Conservation (phyloP, 768 basidiomycete genomes). For the Russula compacta region DNA sequence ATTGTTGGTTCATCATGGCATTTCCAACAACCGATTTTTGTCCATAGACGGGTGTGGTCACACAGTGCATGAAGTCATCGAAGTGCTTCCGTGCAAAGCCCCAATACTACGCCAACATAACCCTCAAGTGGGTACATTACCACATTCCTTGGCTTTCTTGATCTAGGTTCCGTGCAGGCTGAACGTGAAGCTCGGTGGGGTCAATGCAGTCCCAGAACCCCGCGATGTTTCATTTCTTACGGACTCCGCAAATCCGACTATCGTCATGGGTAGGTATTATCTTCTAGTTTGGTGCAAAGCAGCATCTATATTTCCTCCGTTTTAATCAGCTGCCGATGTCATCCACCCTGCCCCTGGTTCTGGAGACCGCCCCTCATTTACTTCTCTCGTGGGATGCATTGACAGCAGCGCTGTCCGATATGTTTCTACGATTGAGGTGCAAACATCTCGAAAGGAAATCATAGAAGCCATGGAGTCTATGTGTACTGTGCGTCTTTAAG, state of each 20-base stretch:
- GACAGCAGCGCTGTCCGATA: constrained; percentile 74
- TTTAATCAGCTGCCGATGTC: constrained; percentile 59
- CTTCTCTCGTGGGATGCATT: constrained; percentile 71
- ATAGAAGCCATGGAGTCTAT: constrained; percentile 63
- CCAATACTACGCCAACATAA: constrained; percentile 78
- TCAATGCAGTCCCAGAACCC: constrained; percentile 70
- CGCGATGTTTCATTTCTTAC: constrained; percentile 54
- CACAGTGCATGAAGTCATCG: constrained; percentile 62
- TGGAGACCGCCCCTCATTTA: constrained; percentile 72
- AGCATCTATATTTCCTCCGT: too few species aligned
- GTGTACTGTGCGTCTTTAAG: constrained; percentile 38
- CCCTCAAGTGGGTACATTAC: constrained; percentile 50
- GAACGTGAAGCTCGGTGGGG: constrained; percentile 79
- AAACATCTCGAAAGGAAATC: constrained; percentile 63
- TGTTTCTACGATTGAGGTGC: constrained; percentile 49
- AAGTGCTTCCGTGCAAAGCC: constrained; percentile 61
- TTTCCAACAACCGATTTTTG: not conserved
- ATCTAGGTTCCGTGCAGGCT: constrained; percentile 36
- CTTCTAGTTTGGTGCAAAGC: not conserved
- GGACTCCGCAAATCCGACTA: constrained; percentile 64
- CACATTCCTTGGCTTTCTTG: not conserved
- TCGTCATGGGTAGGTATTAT: constrained; percentile 57
- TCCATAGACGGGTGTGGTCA: constrained; percentile 58
- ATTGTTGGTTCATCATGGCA: constrained; percentile 16
- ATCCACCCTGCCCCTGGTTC: constrained; percentile 78